Base-by-base conservation (phyloP, 352 stramenopile species). In the Thalassiosira sp. region DNA sequence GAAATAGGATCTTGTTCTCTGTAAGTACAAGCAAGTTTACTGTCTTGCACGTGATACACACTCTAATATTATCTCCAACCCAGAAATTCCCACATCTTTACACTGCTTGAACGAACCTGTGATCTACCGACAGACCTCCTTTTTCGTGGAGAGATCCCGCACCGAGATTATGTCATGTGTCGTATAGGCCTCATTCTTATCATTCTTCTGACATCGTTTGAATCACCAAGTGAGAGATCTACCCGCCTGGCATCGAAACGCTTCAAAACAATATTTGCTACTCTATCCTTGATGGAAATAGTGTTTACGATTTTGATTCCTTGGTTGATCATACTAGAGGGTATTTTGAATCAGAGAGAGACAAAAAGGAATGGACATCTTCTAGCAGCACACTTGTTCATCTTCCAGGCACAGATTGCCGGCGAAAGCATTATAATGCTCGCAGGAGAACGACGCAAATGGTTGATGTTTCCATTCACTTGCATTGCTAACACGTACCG, bases 391-490 rank as follows among this genome's bases (percentile, higher is more conserved):
- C 73, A 82, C 54, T 51, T 82, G 25, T 77, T 79, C 51, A 60
- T 82, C 18, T 82, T 82, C 35, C 73, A 82, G 24, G 62, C 73
- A 48, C 73, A 82, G 33, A 82, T 82, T 43, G 68, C 66, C 3
- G 42, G 61, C 13, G 73, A 82, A 69, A 74, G 65, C 24, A 48
- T 82, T 2, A 79, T 82, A 33, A 31, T 27, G 6, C 24, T 77
- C 24, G 45, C 51, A 42, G 73, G 73, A 64, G 54, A 68, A 51
- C 2, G 31, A 1, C 33, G 65, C 11, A 72, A 56, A 27, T 82
- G 64, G 65, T 25, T 77, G 0, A 58, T 74, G 10, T 82, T 82
- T 31, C 73, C 73, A 22, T 79, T 74, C 48, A 82, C 73, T 24
- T 63, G 52, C 48, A 5, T 82, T 46, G 73, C 73, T n/a, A 82